These are phyloP conservation scores for Coemansia reversa DNA, from an alignment of 192 early-diverging fungal genomes.

Conservation along the genomic window DNA sequence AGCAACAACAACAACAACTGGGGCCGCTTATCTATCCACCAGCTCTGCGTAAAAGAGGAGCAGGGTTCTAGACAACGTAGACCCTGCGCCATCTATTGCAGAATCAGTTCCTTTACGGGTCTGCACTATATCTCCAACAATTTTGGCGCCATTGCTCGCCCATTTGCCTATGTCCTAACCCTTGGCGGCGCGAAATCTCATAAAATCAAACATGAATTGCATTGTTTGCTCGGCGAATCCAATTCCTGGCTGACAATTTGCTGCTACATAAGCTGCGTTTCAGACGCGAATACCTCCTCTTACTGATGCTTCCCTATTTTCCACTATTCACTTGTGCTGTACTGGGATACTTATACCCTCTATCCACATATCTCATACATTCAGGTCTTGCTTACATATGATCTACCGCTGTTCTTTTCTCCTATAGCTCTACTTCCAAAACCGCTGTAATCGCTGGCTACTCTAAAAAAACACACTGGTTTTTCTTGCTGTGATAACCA, in stretches of 20 bases:
- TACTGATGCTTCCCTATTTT: background rate
- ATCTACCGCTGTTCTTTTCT: background rate
- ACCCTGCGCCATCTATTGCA: conserved; percentile 14
- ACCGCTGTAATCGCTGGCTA: background rate
- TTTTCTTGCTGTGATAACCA: background rate
- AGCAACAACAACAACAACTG: no score
- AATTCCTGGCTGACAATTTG: conserved; percentile 14
- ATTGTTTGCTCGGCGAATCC: conserved; percentile 24
- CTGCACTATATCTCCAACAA: conserved; percentile 17
- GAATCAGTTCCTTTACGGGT: background rate
- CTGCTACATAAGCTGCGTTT: conserved; percentile 12
- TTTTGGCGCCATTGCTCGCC: conserved; percentile 7
- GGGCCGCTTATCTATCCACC: background rate
- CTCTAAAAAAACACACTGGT: background rate
- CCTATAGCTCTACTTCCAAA: background rate
- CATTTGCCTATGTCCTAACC: conserved; percentile 6
- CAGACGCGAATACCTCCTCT: background rate
- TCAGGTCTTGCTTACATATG: background rate
- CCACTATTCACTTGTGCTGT: background rate
- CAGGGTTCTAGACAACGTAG: conserved; percentile 6
- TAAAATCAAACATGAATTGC: background rate
- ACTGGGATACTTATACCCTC: background rate
- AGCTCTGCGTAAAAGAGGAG: background rate
- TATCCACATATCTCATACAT: background rate
- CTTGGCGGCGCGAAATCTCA: conserved; percentile 3